Percentiles rank a stretch among this genome's conserved stretches.
phyloP scores from a whole-genome alignment of 257 asterid species.

The Voacanga thouarsii region DNA sequence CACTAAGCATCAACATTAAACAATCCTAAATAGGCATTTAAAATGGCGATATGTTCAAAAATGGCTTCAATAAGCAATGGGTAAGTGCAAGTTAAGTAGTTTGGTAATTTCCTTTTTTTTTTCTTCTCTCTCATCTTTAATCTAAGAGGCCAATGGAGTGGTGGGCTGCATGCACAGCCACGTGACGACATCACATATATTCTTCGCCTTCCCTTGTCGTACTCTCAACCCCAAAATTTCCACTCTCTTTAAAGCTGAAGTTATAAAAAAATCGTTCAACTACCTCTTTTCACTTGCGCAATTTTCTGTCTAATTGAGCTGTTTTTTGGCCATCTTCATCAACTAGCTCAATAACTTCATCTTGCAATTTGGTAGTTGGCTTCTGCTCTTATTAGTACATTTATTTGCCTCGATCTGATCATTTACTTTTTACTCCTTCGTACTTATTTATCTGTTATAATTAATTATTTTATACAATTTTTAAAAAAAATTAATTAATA shows the following conservation, averaged over 20 bases:
- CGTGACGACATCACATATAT: slow-evolving; percentile 29
- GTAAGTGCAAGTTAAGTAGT: no score
- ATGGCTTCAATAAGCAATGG: not conserved
- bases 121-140: slow-evolving; percentile 12
- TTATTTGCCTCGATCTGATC: no score
- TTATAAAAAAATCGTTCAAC: not conserved
- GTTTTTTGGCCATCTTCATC: not conserved
- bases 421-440: no score
- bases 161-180: slow-evolving; percentile 34
- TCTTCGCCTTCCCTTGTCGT: slow-evolving; percentile 14
- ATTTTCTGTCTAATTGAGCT: not conserved
- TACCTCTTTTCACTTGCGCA: not conserved
- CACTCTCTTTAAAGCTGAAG: not conserved
- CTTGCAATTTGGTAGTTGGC: not conserved
- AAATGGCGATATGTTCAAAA: no score
- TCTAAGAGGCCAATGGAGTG: not conserved
- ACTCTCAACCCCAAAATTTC: not conserved
- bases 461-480: no score
- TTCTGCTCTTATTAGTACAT: not conserved
- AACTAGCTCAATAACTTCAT: not conserved
- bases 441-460: no score
- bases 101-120: no score
- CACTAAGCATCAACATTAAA: no score
- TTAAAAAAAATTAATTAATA: no score
- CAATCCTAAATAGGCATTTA: no score